Evolutionary conservation across 2,329 filamentous ascomycete species (phyloP), one percentile per base, ranked within the genome.

Genomic region (Chaetomiaceae sp.): DNA sequence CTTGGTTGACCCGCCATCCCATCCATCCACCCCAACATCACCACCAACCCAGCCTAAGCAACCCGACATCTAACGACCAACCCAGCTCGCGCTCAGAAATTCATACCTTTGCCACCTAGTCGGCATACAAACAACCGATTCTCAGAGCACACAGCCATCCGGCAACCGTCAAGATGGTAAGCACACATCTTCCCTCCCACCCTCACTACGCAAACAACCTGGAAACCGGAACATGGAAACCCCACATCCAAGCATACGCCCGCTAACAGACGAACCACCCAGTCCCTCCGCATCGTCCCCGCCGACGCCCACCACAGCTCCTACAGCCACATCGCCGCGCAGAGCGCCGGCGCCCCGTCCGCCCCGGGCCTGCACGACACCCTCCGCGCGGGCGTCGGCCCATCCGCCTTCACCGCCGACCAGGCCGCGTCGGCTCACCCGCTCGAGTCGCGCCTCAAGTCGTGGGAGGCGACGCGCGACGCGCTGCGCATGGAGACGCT

Each of bases 331-430:
- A 73, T 77, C 60, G 50, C 58, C 46, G 63, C 77, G 51, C 69
- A 78, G 66, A 79, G 77, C 58, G 78, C 79, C 62, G 82, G 81
- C 50, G 93, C 93, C 4, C 93, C 93, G 61, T 96, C 92, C 1
- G 92, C 90, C 14, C 91, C 91, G 0, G 92, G 92, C 61, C 78
- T 97, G 58, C 91, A 95, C 78, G 93, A 97, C 75, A 91, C 87
- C 16, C 86, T 99, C 62, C 91, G 93, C 65, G 77, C 85, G 57
- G 90, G 91, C 71, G 79, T 95, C 59, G 82, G 83, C 61, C 83
- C 82, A n/a, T 74, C 74, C 44, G 69, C 79, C 58, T 66, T 70
- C 59, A 68, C 72, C 51, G 64, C 70, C 54, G 46, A 64, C 62
- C 60, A 66, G 42, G 75, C 85, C n/a, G 73, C 80, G 57, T 88